Evolutionary conservation across 2,329 filamentous ascomycete species (phyloP).

Genomic region (Ceratocystis colombiana): DNA sequence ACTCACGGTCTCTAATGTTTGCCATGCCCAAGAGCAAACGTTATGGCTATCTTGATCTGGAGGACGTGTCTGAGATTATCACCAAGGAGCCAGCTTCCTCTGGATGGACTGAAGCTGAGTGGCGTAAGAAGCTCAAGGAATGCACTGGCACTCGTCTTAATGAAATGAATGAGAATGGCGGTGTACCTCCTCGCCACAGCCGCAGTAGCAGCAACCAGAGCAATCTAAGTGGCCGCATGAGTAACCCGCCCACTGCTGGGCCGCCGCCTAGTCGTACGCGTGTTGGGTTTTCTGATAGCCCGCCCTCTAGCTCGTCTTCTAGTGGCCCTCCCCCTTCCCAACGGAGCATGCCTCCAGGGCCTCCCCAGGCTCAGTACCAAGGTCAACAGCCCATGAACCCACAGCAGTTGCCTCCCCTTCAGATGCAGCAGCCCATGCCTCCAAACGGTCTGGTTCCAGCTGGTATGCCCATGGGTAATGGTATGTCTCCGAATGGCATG

Average conservation of each 20-base stretch:
- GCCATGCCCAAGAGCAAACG: slow-evolving; percentile 82
- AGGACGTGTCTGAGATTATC: slow-evolving; percentile 75
- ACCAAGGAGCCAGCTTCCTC: slow-evolving; percentile 59
- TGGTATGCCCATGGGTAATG: slow-evolving; percentile 13
- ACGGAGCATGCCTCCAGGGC: slow-evolving; percentile 2
- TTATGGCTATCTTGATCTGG: slow-evolving; percentile 81
- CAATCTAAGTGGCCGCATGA: slow-evolving; percentile 48
- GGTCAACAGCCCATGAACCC: slow-evolving; percentile 13
- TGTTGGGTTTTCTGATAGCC: slow-evolving; percentile 51
- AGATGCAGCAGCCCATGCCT: slow-evolving; percentile 14
- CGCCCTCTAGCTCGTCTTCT: slow-evolving; percentile 30
- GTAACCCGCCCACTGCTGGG: slow-evolving; percentile 33
- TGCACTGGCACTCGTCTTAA: slow-evolving; percentile 71
- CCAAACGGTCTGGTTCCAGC: slow-evolving; percentile 17
- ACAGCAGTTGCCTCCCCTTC: not conserved
- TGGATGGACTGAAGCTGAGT: slow-evolving; percentile 75
- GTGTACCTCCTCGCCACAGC: slow-evolving; percentile 33
- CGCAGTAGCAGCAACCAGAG: slow-evolving; percentile 50
- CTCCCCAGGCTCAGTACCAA: slow-evolving; percentile 1
- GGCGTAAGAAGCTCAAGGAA: slow-evolving; percentile 82
- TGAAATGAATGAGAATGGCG: slow-evolving; percentile 44
- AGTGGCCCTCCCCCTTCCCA: slow-evolving; percentile 12
- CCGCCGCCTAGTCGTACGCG: slow-evolving; percentile 33
- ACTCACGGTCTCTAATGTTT: slow-evolving; percentile 90
- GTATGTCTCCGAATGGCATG: slow-evolving; percentile 19